A percentile compares a stretch with the other conserved stretches of the same genome.
phyloP scores from a whole-genome alignment of 805 yeast species.

The Lachancea dasiensis region DNA sequence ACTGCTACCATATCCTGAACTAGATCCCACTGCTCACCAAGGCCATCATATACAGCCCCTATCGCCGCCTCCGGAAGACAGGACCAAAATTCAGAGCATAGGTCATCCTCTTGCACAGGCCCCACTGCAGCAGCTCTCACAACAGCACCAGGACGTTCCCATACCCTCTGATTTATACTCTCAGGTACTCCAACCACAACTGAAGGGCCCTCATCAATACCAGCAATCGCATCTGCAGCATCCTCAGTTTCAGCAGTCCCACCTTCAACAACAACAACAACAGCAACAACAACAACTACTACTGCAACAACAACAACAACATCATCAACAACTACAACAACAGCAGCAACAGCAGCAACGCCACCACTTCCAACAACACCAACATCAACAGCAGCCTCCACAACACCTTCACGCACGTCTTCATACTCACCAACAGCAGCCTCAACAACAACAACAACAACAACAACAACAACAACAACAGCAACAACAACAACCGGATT shows the following conservation, averaged over 20 bases:
- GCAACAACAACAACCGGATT: constrained; percentile 14
- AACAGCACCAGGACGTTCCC: constrained; percentile 3
- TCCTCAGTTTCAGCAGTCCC: constrained; percentile 5
- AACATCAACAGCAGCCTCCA: background rate
- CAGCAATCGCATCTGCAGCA: constrained; percentile 5
- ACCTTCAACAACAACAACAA: constrained; percentile 6
- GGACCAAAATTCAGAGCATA: constrained; percentile 2
- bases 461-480: constrained; percentile 12
- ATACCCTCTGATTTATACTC: constrained; percentile 13
- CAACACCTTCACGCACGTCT: constrained; percentile 2
- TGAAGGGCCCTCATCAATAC: background rate
- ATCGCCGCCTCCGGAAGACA: constrained; percentile 2
- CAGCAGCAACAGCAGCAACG: constrained; percentile 1
- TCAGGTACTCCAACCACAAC: constrained; percentile 1
- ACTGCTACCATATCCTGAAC: constrained; percentile 22
- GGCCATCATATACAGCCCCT: constrained; percentile 4
- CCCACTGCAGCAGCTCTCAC: constrained; percentile 1
- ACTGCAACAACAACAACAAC: constrained; percentile 6
- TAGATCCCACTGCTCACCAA: constrained; percentile 12
- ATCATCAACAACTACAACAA: constrained; percentile 3
- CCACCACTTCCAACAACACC: background rate
- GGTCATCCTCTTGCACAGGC: constrained; percentile 1
- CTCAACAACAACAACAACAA: constrained; percentile 10
- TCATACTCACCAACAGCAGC: constrained; percentile 14
- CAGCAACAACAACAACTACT: constrained; percentile 10